Conservation (phyloP, 2,329 filamentous ascomycete genomes). For the Aspergillus alliaceus region DNA sequence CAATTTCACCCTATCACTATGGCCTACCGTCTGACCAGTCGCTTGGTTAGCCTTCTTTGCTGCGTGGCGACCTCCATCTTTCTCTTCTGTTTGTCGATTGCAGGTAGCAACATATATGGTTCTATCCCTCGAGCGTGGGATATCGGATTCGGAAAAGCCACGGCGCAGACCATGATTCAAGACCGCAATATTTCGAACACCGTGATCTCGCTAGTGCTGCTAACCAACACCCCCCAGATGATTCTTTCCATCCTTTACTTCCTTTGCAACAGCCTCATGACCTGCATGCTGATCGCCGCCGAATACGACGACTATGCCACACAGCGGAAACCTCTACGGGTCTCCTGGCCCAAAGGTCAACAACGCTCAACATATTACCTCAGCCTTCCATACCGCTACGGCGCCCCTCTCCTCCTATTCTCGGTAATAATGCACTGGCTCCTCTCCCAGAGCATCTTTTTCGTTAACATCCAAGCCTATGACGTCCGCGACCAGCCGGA, state of each 20-base stretch:
- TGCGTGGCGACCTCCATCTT: background rate
- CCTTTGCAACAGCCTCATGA: slow-evolving; percentile 39
- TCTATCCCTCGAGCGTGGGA: background rate
- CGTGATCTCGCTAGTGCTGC: slow-evolving; percentile 7
- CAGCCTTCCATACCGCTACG: slow-evolving; percentile 38
- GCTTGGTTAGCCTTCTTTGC: background rate
- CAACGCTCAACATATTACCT: slow-evolving; percentile 50
- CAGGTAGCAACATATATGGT: too few species aligned
- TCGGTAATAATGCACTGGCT: slow-evolving; percentile 48
- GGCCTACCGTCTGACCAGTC: too few species aligned
- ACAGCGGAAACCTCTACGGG: slow-evolving; percentile 42
- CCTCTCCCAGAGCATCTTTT: slow-evolving; percentile 47
- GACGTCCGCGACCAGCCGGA: slow-evolving; percentile 7
- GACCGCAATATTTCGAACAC: background rate
- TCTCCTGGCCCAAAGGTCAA: slow-evolving; percentile 41
- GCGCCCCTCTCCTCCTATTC: slow-evolving; percentile 31
- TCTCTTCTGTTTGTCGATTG: background rate
- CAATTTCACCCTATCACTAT: too few species aligned
- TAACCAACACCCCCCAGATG: slow-evolving; percentile 35
- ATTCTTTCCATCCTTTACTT: slow-evolving; percentile 36
- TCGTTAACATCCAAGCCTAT: slow-evolving; percentile 32
- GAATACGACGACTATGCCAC: slow-evolving; percentile 50
- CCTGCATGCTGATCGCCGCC: slow-evolving; percentile 45
- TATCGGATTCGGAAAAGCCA: background rate
- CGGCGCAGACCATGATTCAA: background rate